A percentile compares a stretch with the other conserved stretches of the same genome.
Evolutionary conservation across 805 yeast species (phyloP).

Genomic region (Candida vartiovaarae): DNA sequence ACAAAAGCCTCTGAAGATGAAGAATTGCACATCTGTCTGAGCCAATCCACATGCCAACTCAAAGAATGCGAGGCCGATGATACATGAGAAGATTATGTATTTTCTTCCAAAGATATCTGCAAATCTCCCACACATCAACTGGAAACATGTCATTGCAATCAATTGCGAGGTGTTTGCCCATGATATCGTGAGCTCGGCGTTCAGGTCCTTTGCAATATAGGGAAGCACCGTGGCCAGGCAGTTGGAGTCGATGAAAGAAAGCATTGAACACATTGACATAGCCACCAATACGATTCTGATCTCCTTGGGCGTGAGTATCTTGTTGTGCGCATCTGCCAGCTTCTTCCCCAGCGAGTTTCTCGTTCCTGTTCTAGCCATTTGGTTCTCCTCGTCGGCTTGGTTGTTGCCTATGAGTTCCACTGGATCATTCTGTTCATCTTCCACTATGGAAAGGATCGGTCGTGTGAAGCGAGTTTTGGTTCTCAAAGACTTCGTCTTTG

Average conservation of each 20-base stretch:
- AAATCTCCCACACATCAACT: slow-evolving; percentile 46
- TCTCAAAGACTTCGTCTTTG: not conserved
- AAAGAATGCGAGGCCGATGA: slow-evolving; percentile 34
- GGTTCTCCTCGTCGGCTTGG: not conserved
- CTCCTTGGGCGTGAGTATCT: slow-evolving; percentile 5
- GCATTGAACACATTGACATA: slow-evolving; percentile 14
- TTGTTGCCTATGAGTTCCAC: not conserved
- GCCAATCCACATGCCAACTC: slow-evolving; percentile 49
- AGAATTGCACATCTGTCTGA: slow-evolving; percentile 41
- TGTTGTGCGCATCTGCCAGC: slow-evolving; percentile 17
- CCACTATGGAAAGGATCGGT: not conserved
- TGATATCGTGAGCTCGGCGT: slow-evolving; percentile 42
- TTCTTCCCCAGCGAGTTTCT: slow-evolving; percentile 7
- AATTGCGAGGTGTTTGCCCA: slow-evolving; percentile 57
- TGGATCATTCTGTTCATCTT: not conserved
- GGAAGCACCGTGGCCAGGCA: slow-evolving; percentile 25
- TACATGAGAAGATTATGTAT: slow-evolving; percentile 33
- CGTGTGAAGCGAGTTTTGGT: not conserved
- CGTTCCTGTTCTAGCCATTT: not conserved
- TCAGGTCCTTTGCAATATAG: slow-evolving; percentile 37
- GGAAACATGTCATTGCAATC: slow-evolving; percentile 47
- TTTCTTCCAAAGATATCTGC: slow-evolving; percentile 54
- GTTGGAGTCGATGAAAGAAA: slow-evolving; percentile 16
- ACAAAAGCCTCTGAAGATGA: slow-evolving; percentile 47
- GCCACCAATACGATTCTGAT: slow-evolving; percentile 11